Percentiles rank a stretch among this genome's conserved stretches.
These are phyloP conservation scores for Berberis vulgaris DNA, from an alignment of 164 flowering plant species.

Conservation along the genomic window DNA sequence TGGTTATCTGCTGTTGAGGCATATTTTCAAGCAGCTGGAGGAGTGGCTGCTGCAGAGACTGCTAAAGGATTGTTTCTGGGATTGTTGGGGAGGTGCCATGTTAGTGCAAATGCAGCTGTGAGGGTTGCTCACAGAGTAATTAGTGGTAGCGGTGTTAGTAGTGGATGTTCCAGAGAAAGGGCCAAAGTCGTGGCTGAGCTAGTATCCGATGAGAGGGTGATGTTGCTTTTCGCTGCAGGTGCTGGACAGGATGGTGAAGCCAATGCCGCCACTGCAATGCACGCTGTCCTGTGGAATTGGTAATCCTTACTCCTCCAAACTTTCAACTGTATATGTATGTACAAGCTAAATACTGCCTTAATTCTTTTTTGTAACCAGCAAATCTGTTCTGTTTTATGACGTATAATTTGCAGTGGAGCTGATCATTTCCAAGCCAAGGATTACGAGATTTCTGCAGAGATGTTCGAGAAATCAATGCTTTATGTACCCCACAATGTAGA, in stretches of 20 bases:
- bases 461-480: conserved; percentile 91
- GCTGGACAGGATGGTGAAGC: conserved; percentile 15
- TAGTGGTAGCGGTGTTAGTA: conserved; percentile 18
- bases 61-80: conserved; percentile 71
- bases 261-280: conserved; percentile 75
- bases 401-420: conserved; percentile 52
- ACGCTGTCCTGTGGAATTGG: conserved; percentile 91
- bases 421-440: conserved; percentile 68
- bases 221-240: conserved; percentile 51
- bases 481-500: conserved; percentile 63
- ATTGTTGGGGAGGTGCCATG: conserved; percentile 64
- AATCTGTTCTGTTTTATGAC: not conserved
- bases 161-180: conserved; percentile 37
- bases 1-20: conserved; percentile 88
- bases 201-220: conserved; percentile 71
- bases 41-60: conserved; percentile 64
- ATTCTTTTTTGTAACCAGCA: not conserved
- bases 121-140: conserved; percentile 53
- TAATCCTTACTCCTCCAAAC: conserved; percentile 12
- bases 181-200: conserved; percentile 68
- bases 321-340: not conserved
- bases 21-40: conserved; percentile 61
- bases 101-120: conserved; percentile 67
- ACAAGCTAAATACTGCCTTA: no score
- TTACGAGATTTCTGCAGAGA: conserved; percentile 61